Evolutionary conservation across 257 asterid genomes (phyloP).

Genomic region (Salvia miltiorrhiza): DNA sequence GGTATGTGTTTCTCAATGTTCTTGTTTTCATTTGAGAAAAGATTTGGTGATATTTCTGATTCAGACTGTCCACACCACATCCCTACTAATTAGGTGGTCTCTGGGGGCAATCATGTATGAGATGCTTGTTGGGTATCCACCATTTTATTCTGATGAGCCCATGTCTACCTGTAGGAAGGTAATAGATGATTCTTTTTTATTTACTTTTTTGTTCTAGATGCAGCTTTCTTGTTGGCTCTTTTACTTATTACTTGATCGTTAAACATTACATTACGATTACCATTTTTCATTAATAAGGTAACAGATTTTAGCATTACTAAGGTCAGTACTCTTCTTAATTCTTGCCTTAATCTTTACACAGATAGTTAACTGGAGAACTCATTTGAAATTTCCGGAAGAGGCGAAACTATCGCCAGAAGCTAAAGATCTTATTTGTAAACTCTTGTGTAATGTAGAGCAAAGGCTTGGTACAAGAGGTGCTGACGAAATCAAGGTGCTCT

Average conservation of each 20-base stretch:
- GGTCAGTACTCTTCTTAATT: neutral
- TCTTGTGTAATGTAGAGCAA: conserved; percentile 89
- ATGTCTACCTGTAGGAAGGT: conserved; percentile 99
- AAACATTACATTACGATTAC: neutral
- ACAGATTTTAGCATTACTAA: neutral
- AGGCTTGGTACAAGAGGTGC: conserved; percentile 98
- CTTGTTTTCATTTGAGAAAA: conserved; percentile 17
- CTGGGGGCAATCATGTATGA: conserved; percentile 98
- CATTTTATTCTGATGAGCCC: conserved; percentile 97
- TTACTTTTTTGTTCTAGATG: neutral
- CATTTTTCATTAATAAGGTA: neutral
- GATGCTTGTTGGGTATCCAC: conserved; percentile 98
- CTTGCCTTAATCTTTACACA: conserved; percentile 27
- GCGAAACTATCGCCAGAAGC: conserved; percentile 88
- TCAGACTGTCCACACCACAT: conserved; percentile 1
- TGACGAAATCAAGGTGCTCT: conserved; percentile 73
- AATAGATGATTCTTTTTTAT: conserved; percentile 20
- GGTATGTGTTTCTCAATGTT: conserved; percentile 45
- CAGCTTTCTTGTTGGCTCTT: conserved; percentile 1
- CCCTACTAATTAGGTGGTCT: conserved; percentile 74
- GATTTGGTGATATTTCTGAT: conserved; percentile 10
- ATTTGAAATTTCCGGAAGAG: conserved; percentile 93
- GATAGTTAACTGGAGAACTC: conserved; percentile 96
- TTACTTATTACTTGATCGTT: neutral
- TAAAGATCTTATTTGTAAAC: conserved; percentile 89